Evolutionary conservation across 345 rosid species (phyloP).

Genomic region (Brassica carinata): DNA sequence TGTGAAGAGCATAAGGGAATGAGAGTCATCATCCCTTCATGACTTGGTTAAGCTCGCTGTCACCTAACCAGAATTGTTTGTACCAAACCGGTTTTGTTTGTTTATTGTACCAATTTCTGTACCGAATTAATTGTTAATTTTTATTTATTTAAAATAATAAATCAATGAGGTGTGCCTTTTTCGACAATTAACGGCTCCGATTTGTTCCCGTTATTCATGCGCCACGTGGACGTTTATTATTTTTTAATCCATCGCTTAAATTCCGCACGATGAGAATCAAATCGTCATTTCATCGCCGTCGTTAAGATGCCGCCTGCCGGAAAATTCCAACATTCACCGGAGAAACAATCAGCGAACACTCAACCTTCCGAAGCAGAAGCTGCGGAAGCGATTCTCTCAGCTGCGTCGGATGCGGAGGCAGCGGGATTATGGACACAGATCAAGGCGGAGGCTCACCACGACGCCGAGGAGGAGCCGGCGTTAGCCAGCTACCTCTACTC

Average conservation of each 20-base stretch:
- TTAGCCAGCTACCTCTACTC: conserved; percentile 92
- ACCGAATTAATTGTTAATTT: background rate
- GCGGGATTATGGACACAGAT: conserved; percentile 82
- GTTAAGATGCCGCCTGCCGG: conserved; percentile 60
- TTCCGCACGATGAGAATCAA: background rate
- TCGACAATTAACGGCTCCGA: conserved; percentile 6
- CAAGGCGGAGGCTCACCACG: conserved; percentile 88
- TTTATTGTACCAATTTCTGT: background rate
- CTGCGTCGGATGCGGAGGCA: conserved; percentile 55
- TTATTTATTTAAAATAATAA: background rate
- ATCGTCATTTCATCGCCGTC: conserved; percentile 22
- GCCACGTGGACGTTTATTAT: conserved; percentile 26
- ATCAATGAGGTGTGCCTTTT: background rate
- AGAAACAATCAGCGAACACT: background rate
- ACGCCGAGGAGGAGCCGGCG: conserved; percentile 95
- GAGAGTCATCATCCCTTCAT: conserved; percentile 32
- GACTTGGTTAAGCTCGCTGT: conserved; percentile 6
- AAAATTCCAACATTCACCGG: conserved; percentile 46
- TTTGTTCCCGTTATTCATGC: conserved; percentile 3
- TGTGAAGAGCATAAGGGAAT: conserved; percentile 44
- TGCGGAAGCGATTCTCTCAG: background rate
- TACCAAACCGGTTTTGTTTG: conserved; percentile 8
- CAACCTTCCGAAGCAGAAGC: conserved; percentile 29
- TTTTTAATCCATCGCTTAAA: background rate
- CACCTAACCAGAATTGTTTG: background rate